Conservation (phyloP, 2,329 filamentous ascomycete genomes). For the Fusarium secorum region DNA sequence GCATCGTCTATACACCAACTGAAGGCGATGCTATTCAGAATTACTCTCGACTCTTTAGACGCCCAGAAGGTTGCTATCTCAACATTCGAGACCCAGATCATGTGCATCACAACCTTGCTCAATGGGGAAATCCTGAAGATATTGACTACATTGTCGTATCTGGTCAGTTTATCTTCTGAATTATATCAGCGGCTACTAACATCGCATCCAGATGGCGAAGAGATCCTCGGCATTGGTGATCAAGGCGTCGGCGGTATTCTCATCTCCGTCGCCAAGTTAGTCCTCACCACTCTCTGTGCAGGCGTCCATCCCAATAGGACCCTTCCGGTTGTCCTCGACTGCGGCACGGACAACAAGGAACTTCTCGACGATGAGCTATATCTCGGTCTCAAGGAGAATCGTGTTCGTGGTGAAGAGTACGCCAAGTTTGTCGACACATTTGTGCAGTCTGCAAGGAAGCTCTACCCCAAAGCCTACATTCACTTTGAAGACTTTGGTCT, state of each 20-base stretch:
- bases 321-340: conserved; percentile 83
- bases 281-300: conserved; percentile 84
- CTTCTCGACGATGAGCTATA: conserved; percentile 81
- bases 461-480: conserved; percentile 82
- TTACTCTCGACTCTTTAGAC: conserved; percentile 79
- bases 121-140: conserved; percentile 75
- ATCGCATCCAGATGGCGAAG: conserved; percentile 58
- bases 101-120: conserved; percentile 70
- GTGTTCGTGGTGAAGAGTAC: conserved; percentile 75
- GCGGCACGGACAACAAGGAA: conserved; percentile 81
- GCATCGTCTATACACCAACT: conserved; percentile 89
- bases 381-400: conserved; percentile 73
- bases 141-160: conserved; percentile 90
- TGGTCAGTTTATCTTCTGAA: conserved; percentile 56
- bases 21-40: conserved; percentile 89
- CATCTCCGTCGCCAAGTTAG: conserved; percentile 84
- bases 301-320: conserved; percentile 83
- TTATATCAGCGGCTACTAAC: neutral
- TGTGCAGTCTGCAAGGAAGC: conserved; percentile 69
- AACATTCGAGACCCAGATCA: conserved; percentile 74
- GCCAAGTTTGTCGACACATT: conserved; percentile 81
- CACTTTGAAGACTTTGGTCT: conserved; percentile 92
- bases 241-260: conserved; percentile 86
- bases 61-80: conserved; percentile 82
- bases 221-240: conserved; percentile 89